Evolutionary conservation across 2,329 filamentous ascomycete species (phyloP).

Genomic region (Aspergillus sp.): DNA sequence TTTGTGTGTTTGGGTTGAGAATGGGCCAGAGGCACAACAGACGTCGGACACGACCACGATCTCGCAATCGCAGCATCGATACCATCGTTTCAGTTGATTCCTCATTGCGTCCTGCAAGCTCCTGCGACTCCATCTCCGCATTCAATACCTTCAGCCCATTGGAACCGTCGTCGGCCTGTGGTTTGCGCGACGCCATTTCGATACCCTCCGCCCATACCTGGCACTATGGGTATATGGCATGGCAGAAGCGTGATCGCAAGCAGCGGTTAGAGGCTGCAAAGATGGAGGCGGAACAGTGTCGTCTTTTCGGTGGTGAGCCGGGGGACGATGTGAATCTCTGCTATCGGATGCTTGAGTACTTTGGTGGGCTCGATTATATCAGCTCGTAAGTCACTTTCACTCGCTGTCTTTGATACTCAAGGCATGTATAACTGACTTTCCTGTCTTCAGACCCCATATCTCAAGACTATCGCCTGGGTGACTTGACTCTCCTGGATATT

Average conservation of each 20-base stretch:
- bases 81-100: constrained; percentile 13
- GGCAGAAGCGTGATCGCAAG: constrained; percentile 33
- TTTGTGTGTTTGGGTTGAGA: constrained; percentile 5
- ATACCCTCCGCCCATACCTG: constrained; percentile 33
- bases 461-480: constrained; percentile 17
- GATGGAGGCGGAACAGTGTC: constrained; percentile 38
- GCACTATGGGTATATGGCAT: constrained; percentile 37
- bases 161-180: constrained; percentile 7
- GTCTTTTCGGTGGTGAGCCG: constrained; percentile 42
- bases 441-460: not conserved
- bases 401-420: not conserved
- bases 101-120: constrained; percentile 12
- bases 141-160: too few relatives aligned
- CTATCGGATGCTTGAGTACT: constrained; percentile 47
- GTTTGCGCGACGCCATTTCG: constrained; percentile 18
- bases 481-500: constrained; percentile 13
- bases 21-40: constrained; percentile 47
- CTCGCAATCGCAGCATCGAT: constrained; percentile 21
- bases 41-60: constrained; percentile 39
- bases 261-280: constrained; percentile 23
- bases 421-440: not conserved
- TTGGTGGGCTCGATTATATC: constrained; percentile 46
- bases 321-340: constrained; percentile 42
- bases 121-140: not conserved
- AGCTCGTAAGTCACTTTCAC: constrained; percentile 28